Conservation (phyloP, 2,329 filamentous ascomycete genomes). For the Paraphaeosphaeria sporulosa region DNA sequence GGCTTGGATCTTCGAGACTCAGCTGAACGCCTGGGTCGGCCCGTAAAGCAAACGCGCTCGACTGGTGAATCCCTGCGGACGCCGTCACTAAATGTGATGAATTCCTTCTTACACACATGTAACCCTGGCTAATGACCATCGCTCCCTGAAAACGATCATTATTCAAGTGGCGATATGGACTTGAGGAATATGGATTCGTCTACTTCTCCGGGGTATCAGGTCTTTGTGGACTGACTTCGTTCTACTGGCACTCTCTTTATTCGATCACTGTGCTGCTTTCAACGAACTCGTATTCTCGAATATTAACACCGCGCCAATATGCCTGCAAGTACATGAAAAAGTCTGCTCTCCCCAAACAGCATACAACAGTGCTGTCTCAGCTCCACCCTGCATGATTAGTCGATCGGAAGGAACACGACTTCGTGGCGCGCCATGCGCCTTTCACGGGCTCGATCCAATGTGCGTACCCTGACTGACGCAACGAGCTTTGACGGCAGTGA, state of each 20-base stretch:
- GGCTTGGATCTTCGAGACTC: conserved; percentile 2
- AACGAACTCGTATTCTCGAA: not conserved
- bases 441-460: not conserved
- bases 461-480: not conserved
- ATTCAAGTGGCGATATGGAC: not conserved
- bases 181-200: not conserved
- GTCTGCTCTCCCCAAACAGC: not conserved
- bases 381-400: not conserved
- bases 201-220: not conserved
- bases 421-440: not conserved
- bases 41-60: not conserved
- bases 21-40: conserved; percentile 3
- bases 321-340: not conserved
- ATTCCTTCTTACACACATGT: not conserved
- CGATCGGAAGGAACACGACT: not conserved
- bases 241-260: not conserved
- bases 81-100: not conserved
- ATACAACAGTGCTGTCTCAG: not conserved
- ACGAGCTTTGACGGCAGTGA: not conserved
- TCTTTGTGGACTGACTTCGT: not conserved
- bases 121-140: not conserved
- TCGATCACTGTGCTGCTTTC: not conserved
- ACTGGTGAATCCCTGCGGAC: not conserved
- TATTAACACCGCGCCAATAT: not conserved
- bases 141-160: not conserved